Evolutionary conservation across 805 yeast genomes (phyloP), one percentile per base, ranked within the genome.

Genomic region (Priceomyces fermenticarens): DNA sequence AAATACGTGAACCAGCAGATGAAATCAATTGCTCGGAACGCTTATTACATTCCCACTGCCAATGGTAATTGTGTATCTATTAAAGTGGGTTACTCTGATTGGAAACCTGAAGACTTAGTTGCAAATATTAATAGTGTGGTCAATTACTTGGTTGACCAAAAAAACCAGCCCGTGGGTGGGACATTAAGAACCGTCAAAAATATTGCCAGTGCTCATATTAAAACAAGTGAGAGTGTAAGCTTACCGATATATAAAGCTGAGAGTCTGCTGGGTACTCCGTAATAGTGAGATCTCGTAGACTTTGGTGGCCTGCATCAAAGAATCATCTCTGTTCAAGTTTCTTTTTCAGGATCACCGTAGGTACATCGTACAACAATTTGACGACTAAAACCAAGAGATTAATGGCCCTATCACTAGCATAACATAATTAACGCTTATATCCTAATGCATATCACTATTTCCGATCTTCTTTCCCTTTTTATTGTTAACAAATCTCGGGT

Each of bases 161-260:
- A 70, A 36, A 62, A 63, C 50, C 64, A 55, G 46, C 85, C 85
- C 2, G 73, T 75, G 39, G 87, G 88, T 9, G 88, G 88, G 2
- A 54, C 78, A 3, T 57, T 81, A 23, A 66, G 66, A 42, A 72
- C 65, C 1, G 43, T 71, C 14, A 62, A 66, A 12, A 72, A 72
- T 30, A 63, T 85, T 10, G 69, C 60, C 10, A 75, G 74, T 17
- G 59, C 83, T 11, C 79, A 78, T 51, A 66, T 85, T 31, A 85
- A 84, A 59, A 81, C 88, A 0, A 70, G 78, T 35, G 83, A 79
- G 31, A 83, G 90, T 60, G 70, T 73, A 12, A 78, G 86, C 57
- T 63, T 85, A 49, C 91, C 90, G 1, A 63, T 83, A 10, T 46
- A 29, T 30, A 43, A 50, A 35, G 23, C 12, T 4, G 12, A 15